Base-by-base conservation (phyloP, 2,329 filamentous ascomycete genomes). In the Falciphora oryzae region DNA sequence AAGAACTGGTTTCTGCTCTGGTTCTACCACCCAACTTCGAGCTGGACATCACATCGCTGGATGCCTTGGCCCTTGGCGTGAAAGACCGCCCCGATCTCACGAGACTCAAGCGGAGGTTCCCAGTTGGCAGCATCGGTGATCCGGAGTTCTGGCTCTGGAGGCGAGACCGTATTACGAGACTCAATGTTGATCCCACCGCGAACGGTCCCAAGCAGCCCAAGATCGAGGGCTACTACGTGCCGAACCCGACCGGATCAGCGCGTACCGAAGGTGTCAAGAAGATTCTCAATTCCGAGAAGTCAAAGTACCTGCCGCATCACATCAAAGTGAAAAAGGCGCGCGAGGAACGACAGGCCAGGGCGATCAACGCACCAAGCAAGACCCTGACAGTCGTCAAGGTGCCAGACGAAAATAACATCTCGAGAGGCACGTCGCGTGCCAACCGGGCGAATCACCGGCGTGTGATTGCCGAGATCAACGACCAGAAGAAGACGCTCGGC, bases 211-310 rank as follows among this genome's bases (percentile, higher is more conserved):
- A 69, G 53, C 67, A 74, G 31, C 71, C 68, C 50, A 66, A 66
- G n/a, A 87, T 89, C 59, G 81, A 82, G 38, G 87, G 86, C 27
- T 89, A 89, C 71, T 98, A 97, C 73, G 91, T 97, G 57, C 87
- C 91, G 0, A 99, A 97, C 69, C 67, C 83, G 0, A 92, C 92
- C 13, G 95, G 95, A 44, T 91, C 88, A 70, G 95, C 95, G 65
- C 87, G 95, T 65, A 97, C 95, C 0, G 93, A 99, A 78, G 93
- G 93, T 32, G 88, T 93, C 71, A 94, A 96, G 80, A 96, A 94
- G 81, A 98, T 99, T 65, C 84, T 96, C 67, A 96, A 99, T 75
- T 92, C 92, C 0, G 95, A 99, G 75, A 99, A 99, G 80, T 97
- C 93, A 32, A 97, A 97, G 74, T 99, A 99, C 74, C 84, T 99